Evolutionary conservation across 1,284 basidiomycete genomes (phyloP), one percentile per base, ranked within the genome.

Genomic region (Hortiboletus rubellus): DNA sequence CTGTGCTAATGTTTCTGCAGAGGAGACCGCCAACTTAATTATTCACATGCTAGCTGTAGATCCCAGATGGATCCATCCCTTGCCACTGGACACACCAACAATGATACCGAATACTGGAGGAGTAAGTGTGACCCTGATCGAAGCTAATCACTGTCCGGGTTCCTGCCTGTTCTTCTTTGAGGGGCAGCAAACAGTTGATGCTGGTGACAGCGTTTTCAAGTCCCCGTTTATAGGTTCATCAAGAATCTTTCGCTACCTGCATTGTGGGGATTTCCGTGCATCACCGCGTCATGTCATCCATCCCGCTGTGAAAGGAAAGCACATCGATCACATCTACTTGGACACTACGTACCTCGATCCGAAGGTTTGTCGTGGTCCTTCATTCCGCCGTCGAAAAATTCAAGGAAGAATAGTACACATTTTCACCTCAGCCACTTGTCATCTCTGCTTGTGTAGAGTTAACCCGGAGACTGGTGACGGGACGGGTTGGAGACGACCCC

Each of bases 291-390:
- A 96, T 73, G 82, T 92, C 10, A 66, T 88, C 8, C 95, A 98
- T 71, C 91, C 93, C 0, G 83, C 85, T 0, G 79, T 97, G 49
- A 85, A 84, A 54, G 87, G 86, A 34, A 94, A 91, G 64, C 78
- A 77, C 48, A 82, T 99, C 14, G 94, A 98, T 68, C 84, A 87
- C 51, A 84, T 96, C 49, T 99, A 99, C 71, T 81, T 99, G 30
- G 97, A 99, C 72, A 98, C 96, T 8, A 99, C 97, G 0, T 99
- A 99, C 72, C 80, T 98, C 41, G 91, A 97, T 66, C 92, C 96
- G 0, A 91, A 87, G 78, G 89, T 88, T 59, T 34, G 76, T 55
- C 14, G 9, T 38, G 2, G 36, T 27, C 14, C 3, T 24, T 45
- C 34, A 33, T 45, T 45, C 17, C 33, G 9, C 33, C 42, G 10